Conservation (phyloP, 2,329 filamentous ascomycete genomes). For the Hymenoscyphus fructigenus region DNA sequence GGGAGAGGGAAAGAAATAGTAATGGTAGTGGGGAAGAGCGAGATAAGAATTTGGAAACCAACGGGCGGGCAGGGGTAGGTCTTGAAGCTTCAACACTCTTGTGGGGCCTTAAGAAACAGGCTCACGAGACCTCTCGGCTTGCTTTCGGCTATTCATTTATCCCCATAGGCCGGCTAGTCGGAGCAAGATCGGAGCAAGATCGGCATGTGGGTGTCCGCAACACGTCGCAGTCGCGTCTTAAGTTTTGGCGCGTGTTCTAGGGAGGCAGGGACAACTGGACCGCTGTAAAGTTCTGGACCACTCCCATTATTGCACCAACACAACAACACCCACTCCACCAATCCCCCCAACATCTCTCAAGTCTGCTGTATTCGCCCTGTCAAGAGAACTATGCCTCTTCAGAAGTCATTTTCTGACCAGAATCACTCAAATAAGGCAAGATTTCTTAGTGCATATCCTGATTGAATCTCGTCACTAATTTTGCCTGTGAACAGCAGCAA, state of each 20-base stretch:
- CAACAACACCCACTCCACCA: not conserved
- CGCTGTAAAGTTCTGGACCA: not conserved
- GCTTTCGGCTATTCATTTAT: no score
- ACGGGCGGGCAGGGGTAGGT: no score
- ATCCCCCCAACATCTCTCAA: not conserved
- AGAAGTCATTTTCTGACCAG: constrained; percentile 39
- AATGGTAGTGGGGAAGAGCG: no score
- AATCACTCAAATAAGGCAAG: constrained; percentile 34
- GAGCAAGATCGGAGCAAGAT: no score
- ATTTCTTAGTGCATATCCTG: not conserved
- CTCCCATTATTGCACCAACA: not conserved
- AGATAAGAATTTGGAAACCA: no score
- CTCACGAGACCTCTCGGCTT: no score
- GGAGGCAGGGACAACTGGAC: not conserved
- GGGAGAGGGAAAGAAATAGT: no score
- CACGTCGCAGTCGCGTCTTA: not conserved
- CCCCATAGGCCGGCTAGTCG: no score
- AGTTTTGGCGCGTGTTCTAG: not conserved
- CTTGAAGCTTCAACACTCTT: no score
- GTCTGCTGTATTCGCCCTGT: not conserved
- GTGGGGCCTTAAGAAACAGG: no score
- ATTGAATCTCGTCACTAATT: not conserved
- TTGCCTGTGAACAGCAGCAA: constrained; percentile 10
- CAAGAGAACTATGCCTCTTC: constrained; percentile 34
- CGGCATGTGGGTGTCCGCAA: not conserved